Evolutionary conservation across 495 filamentous ascomycete species (phyloP), one percentile per base, ranked within the genome.

Genomic region (Penicillium chermesinum): DNA sequence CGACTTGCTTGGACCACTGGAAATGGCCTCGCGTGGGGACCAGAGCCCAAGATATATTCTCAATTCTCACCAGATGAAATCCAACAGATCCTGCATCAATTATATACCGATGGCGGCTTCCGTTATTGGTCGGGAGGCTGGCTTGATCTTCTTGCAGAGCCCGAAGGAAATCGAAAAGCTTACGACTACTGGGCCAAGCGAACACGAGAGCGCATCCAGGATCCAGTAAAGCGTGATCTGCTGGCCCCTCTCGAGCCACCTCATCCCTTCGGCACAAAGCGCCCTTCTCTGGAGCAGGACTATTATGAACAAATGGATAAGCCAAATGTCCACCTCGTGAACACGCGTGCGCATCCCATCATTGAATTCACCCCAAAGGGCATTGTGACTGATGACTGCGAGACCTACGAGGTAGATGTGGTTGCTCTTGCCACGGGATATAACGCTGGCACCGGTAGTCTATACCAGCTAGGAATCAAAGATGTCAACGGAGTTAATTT

Each of bases 291-390:
- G 4, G 79, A 83, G 48, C 59, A 69, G 32, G 65, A 75, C 35
- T 82, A 78, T 62, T 81, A 72, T 48, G 78, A 82, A 52, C 65
- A 70, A 42, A 72, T 83, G 54, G 73, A 81, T 46, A 57, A 63
- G 19, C 57, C 66, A 0, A 77, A 79, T 45, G 76, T 82, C 5
- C 60, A 70, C 15, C 35, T 83, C 7, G 61, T 80, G 38, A 61
- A 77, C 56, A 58, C 78, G 48, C 68, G 71, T 3, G 44, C 55
- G 3, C 74, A 70, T 27, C 71, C 73, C 0, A 73, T 83, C 27
- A 48, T 58, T 0, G 70, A 66, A 18, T 67, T 83, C 37, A 68
- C 63, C 8, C 53, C 65, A 21, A 67, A 36, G 0, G 78, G 78
- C 1, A 72, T 81, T 39, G 53, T 63, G 22, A 61, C 56, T 2